Conservation (phyloP, 139 green algal species). For the Micromonas pusilla region DNA sequence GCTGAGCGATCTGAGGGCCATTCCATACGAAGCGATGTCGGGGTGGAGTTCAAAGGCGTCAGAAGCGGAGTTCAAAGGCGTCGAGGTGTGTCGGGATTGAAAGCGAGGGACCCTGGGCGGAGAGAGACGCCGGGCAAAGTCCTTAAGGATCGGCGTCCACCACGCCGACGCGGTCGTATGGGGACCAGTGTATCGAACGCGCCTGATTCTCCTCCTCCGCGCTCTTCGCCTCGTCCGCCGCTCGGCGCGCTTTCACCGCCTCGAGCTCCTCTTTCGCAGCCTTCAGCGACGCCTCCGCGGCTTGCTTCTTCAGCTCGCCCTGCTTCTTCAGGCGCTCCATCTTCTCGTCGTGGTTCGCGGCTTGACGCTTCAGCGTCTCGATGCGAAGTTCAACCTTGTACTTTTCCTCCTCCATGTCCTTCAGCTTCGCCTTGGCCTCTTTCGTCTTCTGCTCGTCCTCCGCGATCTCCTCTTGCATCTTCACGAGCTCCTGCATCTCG, state of each 20-base stretch:
- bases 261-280: conserved; percentile 15
- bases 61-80: no score
- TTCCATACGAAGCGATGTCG: no score
- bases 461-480: not conserved
- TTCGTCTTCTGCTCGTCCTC: conserved; percentile 13
- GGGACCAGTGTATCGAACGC: no score
- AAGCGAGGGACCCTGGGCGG: no score
- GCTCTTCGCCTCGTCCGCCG: not conserved
- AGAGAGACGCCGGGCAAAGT: no score
- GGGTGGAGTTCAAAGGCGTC: no score
- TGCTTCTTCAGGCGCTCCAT: conserved; percentile 18
- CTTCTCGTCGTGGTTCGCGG: not conserved
- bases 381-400: not conserved
- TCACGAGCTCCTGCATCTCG: not conserved
- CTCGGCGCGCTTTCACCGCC: not conserved
- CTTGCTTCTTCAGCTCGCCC: conserved; percentile 18
- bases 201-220: conserved; percentile 11
- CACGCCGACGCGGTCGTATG: no score
- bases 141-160: no score
- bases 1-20: no score
- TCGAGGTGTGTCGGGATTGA: no score
- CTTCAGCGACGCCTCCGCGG: conserved; percentile 4
- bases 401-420: conserved; percentile 19
- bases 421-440: not conserved
- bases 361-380: conserved; percentile 7